Conservation (phyloP, 2,329 filamentous ascomycete species). For the Penicillium olsonii region DNA sequence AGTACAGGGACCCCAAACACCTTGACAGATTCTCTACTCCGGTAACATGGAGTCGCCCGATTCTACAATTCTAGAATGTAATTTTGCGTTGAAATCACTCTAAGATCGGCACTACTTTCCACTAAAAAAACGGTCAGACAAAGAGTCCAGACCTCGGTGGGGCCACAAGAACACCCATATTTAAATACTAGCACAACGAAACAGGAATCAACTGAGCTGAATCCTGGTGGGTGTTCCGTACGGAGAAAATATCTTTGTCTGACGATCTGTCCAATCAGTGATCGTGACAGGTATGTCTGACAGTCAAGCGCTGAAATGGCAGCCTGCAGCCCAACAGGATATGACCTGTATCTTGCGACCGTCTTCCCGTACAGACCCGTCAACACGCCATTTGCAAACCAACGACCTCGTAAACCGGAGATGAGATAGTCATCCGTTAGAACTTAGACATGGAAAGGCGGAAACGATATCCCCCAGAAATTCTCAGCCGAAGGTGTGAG, state of each 20-base stretch:
- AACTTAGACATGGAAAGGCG: neutral
- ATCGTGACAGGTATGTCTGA: neutral
- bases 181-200: neutral
- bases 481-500: neutral
- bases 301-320: neutral
- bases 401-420: neutral
- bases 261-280: conserved; percentile 2
- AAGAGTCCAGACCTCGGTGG: conserved; percentile 7
- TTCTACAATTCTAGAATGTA: neutral
- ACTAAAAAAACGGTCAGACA: conserved; percentile 10
- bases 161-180: neutral
- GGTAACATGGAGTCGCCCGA: neutral
- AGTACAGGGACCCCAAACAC: neutral
- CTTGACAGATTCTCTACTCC: neutral
- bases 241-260: neutral
- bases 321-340: conserved; percentile 3
- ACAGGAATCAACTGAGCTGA: neutral
- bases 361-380: too few relatives aligned
- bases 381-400: conserved; percentile 1
- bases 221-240: neutral
- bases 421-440: neutral
- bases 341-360: conserved; percentile 1
- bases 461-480: conserved; percentile 1
- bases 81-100: neutral
- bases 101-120: conserved; percentile 7